Base-by-base conservation (phyloP, 768 basidiomycete genomes). In the Boletus edulis region DNA sequence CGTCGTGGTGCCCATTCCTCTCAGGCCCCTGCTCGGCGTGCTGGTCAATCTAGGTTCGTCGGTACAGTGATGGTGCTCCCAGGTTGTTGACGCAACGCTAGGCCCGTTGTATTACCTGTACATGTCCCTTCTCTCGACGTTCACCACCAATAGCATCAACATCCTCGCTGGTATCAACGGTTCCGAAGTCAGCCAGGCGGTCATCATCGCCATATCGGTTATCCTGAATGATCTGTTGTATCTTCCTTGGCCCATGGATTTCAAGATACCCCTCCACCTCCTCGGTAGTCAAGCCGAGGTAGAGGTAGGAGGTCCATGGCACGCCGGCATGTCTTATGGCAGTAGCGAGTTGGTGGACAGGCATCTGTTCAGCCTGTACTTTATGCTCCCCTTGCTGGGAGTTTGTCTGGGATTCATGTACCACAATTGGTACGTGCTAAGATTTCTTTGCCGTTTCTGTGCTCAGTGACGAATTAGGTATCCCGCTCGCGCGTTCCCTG, bases 141-240 rank as follows among this genome's bases (percentile, higher is more conserved):
- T 98, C 71, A 85, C 91, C 51, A 98, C 96, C 17, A 99, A 99
- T 73, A 90, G 90, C 69, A 97, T 98, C 79, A 99, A 99, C 72
- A 98, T 99, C 62, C 85, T 98, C 17, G 97, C 97, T 12, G 97
- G 96, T 10, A 90, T 98, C 61, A 98, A 99, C 68, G 97, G 96
- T 12, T 86, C 96, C 5, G 97, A 99, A 78, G 93, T 91, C 58
- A 83, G 86, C 57, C 97, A 99, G 73, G 91, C 95, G 0, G 76
- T 97, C 44, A 84, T 98, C 56, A 98, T 99, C 59, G 90, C 92
- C 4, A 57, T 92, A 11, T 97, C 94, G 0, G 87, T 99, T 60
- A 85, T 91, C 55, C 58, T 95, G 43, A 99, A 99, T 69, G 97
- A 98, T 66, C 73, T 96, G 15, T 75, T 99, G 32, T 98, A 94